Conservation (phyloP, 2,329 filamentous ascomycete species). For the Beauveria medogensis region DNA sequence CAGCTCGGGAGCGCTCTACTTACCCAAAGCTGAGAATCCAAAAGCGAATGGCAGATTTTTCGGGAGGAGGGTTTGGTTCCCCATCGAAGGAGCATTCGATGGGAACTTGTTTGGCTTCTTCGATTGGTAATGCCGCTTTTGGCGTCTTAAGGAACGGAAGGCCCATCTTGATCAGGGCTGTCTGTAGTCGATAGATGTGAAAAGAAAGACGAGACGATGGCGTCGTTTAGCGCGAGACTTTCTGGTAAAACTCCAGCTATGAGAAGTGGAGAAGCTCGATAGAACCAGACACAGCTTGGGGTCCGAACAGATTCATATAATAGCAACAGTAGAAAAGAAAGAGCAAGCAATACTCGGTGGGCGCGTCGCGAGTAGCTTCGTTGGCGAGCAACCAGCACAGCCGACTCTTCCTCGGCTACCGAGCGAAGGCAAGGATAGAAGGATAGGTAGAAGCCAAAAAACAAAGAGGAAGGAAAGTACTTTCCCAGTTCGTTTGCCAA, state of each 20-base stretch:
- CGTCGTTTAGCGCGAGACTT: background rate
- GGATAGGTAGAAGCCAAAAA: background rate
- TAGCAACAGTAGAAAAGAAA: background rate
- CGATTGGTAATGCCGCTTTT: background rate
- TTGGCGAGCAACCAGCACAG: background rate
- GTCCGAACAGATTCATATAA: background rate
- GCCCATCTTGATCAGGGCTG: background rate
- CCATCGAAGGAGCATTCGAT: background rate
- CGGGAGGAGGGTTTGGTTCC: background rate
- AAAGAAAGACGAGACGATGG: background rate
- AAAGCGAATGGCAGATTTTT: background rate
- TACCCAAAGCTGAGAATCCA: slow-evolving; percentile 12
- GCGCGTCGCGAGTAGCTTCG: background rate
- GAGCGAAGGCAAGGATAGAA: background rate
- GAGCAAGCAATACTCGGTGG: background rate
- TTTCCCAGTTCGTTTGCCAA: background rate
- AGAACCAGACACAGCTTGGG: background rate
- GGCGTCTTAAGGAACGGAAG: background rate
- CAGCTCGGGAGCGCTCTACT: background rate
- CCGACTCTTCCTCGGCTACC: background rate
- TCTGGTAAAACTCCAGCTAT: background rate
- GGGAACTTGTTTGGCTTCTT: background rate
- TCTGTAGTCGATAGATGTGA: background rate
- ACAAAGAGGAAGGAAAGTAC: background rate
- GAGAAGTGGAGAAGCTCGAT: background rate